phyloP scores from a whole-genome alignment of 768 basidiomycete genomes.

The Suillus tomentosus region DNA sequence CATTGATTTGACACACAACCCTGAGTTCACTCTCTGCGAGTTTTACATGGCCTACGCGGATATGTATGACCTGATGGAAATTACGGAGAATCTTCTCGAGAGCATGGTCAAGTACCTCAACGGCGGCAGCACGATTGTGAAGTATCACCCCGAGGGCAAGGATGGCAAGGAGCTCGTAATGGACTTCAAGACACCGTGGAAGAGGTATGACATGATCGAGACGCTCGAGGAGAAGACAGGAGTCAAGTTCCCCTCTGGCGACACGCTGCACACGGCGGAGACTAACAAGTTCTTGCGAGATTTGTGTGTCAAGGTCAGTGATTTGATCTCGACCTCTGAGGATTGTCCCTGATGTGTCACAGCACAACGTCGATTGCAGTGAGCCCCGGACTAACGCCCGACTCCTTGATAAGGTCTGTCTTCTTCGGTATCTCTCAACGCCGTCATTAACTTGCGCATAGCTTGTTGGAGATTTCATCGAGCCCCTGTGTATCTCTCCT shows the following conservation, averaged over 20 bases:
- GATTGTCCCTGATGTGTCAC: conserved; percentile 5
- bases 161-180: conserved; percentile 73
- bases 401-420: conserved; percentile 84
- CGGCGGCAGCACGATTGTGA: conserved; percentile 75
- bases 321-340: background rate
- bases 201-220: conserved; percentile 96
- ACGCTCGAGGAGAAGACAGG: conserved; percentile 93
- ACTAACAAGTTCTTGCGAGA: conserved; percentile 88
- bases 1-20: conserved; percentile 98
- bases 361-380: conserved; percentile 96
- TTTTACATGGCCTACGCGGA: conserved; percentile 99
- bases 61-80: conserved; percentile 98
- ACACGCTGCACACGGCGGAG: conserved; percentile 83
- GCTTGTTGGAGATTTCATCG: conserved; percentile 98
- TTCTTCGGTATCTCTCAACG: background rate
- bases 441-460: conserved; percentile 28
- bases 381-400: conserved; percentile 96
- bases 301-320: conserved; percentile 75
- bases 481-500: conserved; percentile 94
- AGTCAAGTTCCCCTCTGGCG: conserved; percentile 91
- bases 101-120: conserved; percentile 89
- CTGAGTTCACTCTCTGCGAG: conserved; percentile 99
- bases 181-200: conserved; percentile 95
- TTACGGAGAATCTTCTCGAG: conserved; percentile 89
- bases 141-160: conserved; percentile 94